Base-by-base conservation (phyloP, 1,284 basidiomycete genomes). In the Ceratobasidium sp. region DNA sequence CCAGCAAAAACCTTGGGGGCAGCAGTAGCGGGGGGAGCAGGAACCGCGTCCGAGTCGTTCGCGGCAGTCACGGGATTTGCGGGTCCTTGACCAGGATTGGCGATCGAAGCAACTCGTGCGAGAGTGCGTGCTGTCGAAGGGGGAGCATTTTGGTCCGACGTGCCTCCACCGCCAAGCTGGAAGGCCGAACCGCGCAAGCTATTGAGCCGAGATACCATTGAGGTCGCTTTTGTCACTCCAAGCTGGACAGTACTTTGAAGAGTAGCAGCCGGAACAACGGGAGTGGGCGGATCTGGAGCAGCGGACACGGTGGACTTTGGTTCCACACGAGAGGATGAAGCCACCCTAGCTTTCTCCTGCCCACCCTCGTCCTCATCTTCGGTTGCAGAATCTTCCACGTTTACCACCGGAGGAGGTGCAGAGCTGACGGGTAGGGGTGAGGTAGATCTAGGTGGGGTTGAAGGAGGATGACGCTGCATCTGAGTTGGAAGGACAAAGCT, bases 181-280 rank as follows among this genome's bases (percentile, higher is more conserved):
- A 59, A 70, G 2, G 66, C 54, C 28, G 66, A 70, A 5, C 54
- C 66, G 33, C 66, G 66, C 25, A 70, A 44, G 48, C 66, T 70
- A 25, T 70, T 70, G 42, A 70, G 38, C 12, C 66, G 53, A 59
- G 66, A 70, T n/a, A 70, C 66, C 66, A 70, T 70, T 14, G 66
- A 70, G 9, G 66, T 46, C 18, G 30, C 11, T 40, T 44, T 54
- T 23, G 16, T 54, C 12, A 6, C 42, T 36, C 66, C 66, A 7
- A 23, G 54, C 38, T 49, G 54, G 18, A 25, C 16, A n/a, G 16
- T 25, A 21, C 30, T 48, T n/a, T 11, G 48, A 8, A 30, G 63
- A 42, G 53, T 21, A 25, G 64, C 30, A 21, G 40, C 44, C 18
- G 44, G 66, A 49, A 28, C 21, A 23, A 53, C 25, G 8, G 40